phyloP scores from a whole-genome alignment of 495 filamentous ascomycete species.

The Tuber brumale region DNA sequence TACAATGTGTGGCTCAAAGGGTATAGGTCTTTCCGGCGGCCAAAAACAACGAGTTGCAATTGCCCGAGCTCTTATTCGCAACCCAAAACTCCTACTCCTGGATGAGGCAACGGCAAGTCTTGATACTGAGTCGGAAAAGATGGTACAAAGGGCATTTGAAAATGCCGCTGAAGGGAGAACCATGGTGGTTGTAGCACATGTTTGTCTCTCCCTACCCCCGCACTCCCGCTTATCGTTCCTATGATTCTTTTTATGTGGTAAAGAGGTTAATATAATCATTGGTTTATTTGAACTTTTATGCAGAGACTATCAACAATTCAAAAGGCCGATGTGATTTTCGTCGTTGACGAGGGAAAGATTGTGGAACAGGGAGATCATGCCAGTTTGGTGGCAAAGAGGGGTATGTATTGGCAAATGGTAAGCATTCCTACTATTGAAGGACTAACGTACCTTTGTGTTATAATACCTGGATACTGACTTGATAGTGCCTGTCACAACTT shows the following conservation, averaged over 20 bases:
- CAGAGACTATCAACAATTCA: constrained; percentile 42
- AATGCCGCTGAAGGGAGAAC: constrained; percentile 55
- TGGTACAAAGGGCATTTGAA: constrained; percentile 66
- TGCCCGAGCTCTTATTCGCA: constrained; percentile 68
- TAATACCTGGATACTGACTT: neutral
- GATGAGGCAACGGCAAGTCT: constrained; percentile 73
- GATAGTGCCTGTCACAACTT: neutral
- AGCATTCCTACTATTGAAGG: neutral
- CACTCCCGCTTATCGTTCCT: neutral
- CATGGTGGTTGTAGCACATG: constrained; percentile 64
- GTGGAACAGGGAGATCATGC: constrained; percentile 43
- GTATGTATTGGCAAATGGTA: constrained; percentile 44
- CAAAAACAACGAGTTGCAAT: constrained; percentile 75
- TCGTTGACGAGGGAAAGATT: constrained; percentile 43
- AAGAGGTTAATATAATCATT: constrained; percentile 6
- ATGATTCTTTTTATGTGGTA: neutral
- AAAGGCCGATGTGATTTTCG: constrained; percentile 44
- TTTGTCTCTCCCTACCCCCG: neutral
- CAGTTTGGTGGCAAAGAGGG: constrained; percentile 38
- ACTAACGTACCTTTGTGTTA: neutral
- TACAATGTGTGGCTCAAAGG: constrained; percentile 59
- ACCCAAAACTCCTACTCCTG: constrained; percentile 63
- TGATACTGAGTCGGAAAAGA: constrained; percentile 65
- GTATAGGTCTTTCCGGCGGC: constrained; percentile 63
- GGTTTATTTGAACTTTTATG: neutral